Evolutionary conservation across 495 filamentous ascomycete species (phyloP).

Genomic region (Letharia columbiana): DNA sequence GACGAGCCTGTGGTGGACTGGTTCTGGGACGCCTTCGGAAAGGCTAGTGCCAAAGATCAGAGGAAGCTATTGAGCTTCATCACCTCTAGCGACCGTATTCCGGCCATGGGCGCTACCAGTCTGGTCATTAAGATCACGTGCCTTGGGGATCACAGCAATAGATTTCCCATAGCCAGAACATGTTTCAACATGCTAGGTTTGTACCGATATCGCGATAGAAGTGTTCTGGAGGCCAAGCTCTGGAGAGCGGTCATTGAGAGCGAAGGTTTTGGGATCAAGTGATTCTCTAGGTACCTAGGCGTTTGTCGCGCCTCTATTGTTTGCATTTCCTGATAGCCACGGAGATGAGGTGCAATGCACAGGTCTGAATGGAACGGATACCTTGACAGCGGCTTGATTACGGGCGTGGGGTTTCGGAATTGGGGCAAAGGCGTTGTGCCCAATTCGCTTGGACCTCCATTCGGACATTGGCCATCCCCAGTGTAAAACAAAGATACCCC

Average conservation of each 20-base stretch:
- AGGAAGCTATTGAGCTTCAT: constrained; percentile 77
- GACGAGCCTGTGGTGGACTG: constrained; percentile 62
- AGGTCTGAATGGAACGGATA: background rate
- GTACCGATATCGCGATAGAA: constrained; percentile 57
- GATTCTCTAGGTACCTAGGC: constrained; percentile 13
- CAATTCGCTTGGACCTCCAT: background rate
- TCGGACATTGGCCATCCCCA: background rate
- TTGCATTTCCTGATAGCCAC: background rate
- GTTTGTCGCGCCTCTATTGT: background rate
- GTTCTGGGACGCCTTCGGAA: constrained; percentile 83
- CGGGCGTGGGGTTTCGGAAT: background rate
- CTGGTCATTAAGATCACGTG: constrained; percentile 61
- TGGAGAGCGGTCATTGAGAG: constrained; percentile 86
- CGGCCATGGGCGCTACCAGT: constrained; percentile 81
- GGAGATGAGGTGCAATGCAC: no score
- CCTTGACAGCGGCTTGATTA: background rate
- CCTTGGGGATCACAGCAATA: constrained; percentile 60
- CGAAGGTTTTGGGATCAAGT: constrained; percentile 92
- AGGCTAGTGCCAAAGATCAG: constrained; percentile 57
- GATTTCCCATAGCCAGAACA: constrained; percentile 81
- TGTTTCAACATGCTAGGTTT: constrained; percentile 83
- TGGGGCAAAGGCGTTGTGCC: background rate
- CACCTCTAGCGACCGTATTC: constrained; percentile 89
- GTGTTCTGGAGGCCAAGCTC: constrained; percentile 60
- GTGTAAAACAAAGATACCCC: background rate